Base-by-base conservation (phyloP, 257 asterid species). In the Salvia miltiorrhiza region DNA sequence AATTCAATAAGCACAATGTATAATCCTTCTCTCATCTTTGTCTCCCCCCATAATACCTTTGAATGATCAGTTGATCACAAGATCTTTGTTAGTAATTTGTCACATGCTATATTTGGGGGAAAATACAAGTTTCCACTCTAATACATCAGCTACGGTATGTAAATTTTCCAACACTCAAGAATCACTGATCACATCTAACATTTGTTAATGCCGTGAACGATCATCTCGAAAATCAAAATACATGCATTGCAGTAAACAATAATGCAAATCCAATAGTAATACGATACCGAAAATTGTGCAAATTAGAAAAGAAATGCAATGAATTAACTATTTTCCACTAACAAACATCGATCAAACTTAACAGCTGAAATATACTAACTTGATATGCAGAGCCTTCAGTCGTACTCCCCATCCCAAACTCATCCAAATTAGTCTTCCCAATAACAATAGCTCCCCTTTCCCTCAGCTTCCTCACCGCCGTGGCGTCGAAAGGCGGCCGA, bases 391-490 rank as follows among this genome's bases (percentile, higher is more conserved):
- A 94, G 26, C 79, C 87, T 80, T 94, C 97, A 3, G 97, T 94
- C 17, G 99, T 87, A 73, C 97, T 94, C 17, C 99, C 97, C 99
- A 94, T 94, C 11, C 99, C 99, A 85, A 91, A 94, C 81, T 94
- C 99, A 79, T 94, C 99, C 90, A 94, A 58, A 79, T 94, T 94
- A 16, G 97, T 94, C 86, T 94, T 94, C 63, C 99, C 97, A 55
- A 94, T 83, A 45, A 94, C 71, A 63, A 91, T 86, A 5, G 92
- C 97, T 24, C 97, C 99, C 70, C 77, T 72, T 53, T 87, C 86
- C 77, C 81, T 89, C 87, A 94, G 63, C 81, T 85, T 94, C 79
- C 81, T 84, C 78, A 91, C 96, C 1, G 86, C 96, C 14, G 97
- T 91, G 28, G 99, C 97, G 68, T 94, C 97, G 58, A 75, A 91